Evolutionary conservation across 305 asterid species (phyloP).

Genomic region (Salvia sclarea): DNA sequence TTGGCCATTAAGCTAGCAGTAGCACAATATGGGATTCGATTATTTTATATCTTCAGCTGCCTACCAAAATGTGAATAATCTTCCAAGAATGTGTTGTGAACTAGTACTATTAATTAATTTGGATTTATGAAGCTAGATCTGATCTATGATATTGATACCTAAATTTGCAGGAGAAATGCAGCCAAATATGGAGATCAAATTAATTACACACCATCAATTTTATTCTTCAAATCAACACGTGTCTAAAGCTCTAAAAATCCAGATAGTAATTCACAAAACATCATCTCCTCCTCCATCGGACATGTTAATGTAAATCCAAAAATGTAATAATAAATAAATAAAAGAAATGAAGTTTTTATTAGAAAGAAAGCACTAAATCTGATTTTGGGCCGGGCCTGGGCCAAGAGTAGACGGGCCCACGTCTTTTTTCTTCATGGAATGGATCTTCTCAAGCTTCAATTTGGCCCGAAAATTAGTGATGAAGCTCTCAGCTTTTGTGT

Average conservation of each 20-base stretch:
- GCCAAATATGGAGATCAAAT: too few species aligned
- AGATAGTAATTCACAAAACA: not conserved
- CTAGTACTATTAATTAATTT: too few species aligned
- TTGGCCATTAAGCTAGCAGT: too few species aligned
- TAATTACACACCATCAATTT: not conserved
- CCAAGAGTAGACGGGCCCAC: conserved; percentile 47
- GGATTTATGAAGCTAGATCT: too few species aligned
- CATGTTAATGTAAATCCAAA: conserved; percentile 1
- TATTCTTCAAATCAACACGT: not conserved
- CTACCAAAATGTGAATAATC: too few species aligned
- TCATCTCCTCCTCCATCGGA: not conserved
- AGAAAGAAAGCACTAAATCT: conserved; percentile 19
- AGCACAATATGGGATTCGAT: too few species aligned
- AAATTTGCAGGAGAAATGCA: too few species aligned
- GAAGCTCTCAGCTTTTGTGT: conserved; percentile 78
- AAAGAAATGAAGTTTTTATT: conserved; percentile 12
- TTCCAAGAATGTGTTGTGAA: too few species aligned
- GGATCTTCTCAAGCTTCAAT: conserved; percentile 55
- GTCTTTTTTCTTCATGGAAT: conserved; percentile 48
- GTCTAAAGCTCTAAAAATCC: not conserved
- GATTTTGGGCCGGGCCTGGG: conserved; percentile 41
- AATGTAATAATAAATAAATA: conserved; percentile 11
- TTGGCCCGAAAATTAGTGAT: conserved; percentile 62
- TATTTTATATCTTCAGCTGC: too few species aligned
- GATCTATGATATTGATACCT: too few species aligned